Base-by-base conservation (phyloP, 2,329 filamentous ascomycete species). In the Cytospora piceicola region DNA sequence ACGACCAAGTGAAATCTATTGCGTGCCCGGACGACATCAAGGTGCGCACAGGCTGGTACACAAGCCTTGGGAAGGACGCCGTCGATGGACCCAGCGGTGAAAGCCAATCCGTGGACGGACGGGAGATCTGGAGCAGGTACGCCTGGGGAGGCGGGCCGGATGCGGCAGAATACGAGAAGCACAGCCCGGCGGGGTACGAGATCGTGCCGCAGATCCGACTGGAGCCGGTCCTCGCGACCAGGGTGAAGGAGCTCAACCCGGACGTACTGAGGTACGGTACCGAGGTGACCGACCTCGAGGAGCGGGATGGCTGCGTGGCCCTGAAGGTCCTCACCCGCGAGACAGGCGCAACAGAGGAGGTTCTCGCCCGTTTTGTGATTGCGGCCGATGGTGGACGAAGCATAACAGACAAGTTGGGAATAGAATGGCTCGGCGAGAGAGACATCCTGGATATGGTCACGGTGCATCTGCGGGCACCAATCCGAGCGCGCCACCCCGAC, bases 161-260 rank as follows among this genome's bases (percentile, higher is more conserved):
- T 65, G 70, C 69, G 9, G 49, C 52, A 11, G 67, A 69, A n/a
- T 63, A 63, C 17, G 59, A 59, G 49, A 62, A 8, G 46, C 54
- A 61, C 42, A 73, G 71, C 55, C 73, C 74, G 20, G 71, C 66
- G 6, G 58, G 63, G 49, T 77, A 77, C 67, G 66, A 66, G 24
- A 73, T 73, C 6, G 59, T 77, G 39, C 74, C 75, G 14, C 75
- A 77, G 63, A 76, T 78, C 17, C 71, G 75, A n/a, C 66, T 76
- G 17, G 76, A 79, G 67, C 76, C 76, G 20, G 72, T 78, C 36
- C 66, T 78, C 32, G 66, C 69, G 51, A 62, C 68, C 34, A 65
- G 72, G 30, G 76, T 75, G 12, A 55, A 66, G 34, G 71, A 74
- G 61, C 67, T 77, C 39, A 77, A 75, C 63, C 72, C 73, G 0